These are phyloP conservation scores for Elsinoe fawcettii DNA, from an alignment of 2,329 filamentous ascomycete species.

Conservation along the genomic window DNA sequence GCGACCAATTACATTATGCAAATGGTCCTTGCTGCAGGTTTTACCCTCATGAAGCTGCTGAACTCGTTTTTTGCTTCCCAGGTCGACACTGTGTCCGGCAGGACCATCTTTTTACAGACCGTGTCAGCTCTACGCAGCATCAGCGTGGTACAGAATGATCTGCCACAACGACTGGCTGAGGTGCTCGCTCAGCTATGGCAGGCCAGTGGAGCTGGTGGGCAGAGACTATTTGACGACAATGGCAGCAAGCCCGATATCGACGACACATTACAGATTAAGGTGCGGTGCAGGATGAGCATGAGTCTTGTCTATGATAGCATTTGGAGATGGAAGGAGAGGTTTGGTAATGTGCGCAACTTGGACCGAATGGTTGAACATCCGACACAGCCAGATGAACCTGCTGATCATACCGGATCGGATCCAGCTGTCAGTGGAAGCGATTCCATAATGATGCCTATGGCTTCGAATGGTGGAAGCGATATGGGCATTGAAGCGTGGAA, in stretches of 20 bases:
- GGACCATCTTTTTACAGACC: conserved; percentile 62
- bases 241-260: conserved; percentile 39
- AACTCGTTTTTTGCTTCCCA: conserved; percentile 67
- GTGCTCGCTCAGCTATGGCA: conserved; percentile 87
- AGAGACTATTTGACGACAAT: conserved; percentile 24
- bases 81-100: conserved; percentile 61
- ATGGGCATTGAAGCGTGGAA: conserved; percentile 27
- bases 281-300: conserved; percentile 79
- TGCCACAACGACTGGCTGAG: conserved; percentile 71
- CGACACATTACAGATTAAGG: conserved; percentile 68
- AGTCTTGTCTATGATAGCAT: conserved; percentile 77
- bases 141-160: conserved; percentile 68
- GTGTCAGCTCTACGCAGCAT: conserved; percentile 63
- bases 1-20: conserved; percentile 73
- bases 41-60: conserved; percentile 67
- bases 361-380: conserved; percentile 69
- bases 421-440: conserved; percentile 42
- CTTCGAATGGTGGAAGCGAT: background rate
- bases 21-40: conserved; percentile 75
- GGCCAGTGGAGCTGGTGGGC: conserved; percentile 32
- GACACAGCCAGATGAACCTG: conserved; percentile 40
- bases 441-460: conserved; percentile 53
- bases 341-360: conserved; percentile 41
- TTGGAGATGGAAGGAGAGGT: conserved; percentile 79
- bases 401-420: conserved; percentile 32